Evolutionary conservation across 2,329 filamentous ascomycete species (phyloP), one percentile per base, ranked within the genome.

Genomic region (Talaromyces sp.): DNA sequence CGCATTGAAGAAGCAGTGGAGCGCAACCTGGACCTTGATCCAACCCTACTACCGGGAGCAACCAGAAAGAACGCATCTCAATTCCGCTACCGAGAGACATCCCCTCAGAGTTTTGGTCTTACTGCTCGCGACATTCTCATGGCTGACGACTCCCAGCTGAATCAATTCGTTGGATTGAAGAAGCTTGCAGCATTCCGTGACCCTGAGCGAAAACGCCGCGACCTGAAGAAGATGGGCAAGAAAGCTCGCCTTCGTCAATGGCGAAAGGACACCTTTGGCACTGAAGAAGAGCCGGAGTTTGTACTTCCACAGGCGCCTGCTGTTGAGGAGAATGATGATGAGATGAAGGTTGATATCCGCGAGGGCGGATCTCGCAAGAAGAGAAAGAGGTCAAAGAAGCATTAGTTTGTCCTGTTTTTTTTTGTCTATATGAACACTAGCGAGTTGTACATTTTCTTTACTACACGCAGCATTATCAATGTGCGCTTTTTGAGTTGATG

Each of bases 31-130:
- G 87, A 92, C 69, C 84, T 96, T 65, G 88, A 92, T 66, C 80
- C 88, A 68, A 86, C 88, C 22, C 81, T 88, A 60, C 84, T 86
- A 62, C 85, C 80, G 31, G 79, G 81, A 45, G 79, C 83, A n/a
- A 82, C 78, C 57, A 82, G 81, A 63, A 86, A 85, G 70, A 80
- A 80, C 59, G 77, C 79, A 54, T 80, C 81, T 33, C 75, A 79
- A 35, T 99, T 99, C 86, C 90, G 91, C 64, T 99, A 99, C 82
- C 91, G 95, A 73, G 93, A 97, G 75, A 97, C 94, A 1, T 96
- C 92, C 0, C 94, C 95, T 0, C 89, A 90, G 63, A 87, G 90
- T 13, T 99, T 96, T 75, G 95, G 95, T 66, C 87, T 99, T 73
- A 96, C 92, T 0, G 84, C 93, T 1, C 87, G 89, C 67, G 95